Percentiles rank a stretch among this genome's conserved stretches.
Evolutionary conservation across 306 rosid species (phyloP).

Genomic region (Vigna radiata): DNA sequence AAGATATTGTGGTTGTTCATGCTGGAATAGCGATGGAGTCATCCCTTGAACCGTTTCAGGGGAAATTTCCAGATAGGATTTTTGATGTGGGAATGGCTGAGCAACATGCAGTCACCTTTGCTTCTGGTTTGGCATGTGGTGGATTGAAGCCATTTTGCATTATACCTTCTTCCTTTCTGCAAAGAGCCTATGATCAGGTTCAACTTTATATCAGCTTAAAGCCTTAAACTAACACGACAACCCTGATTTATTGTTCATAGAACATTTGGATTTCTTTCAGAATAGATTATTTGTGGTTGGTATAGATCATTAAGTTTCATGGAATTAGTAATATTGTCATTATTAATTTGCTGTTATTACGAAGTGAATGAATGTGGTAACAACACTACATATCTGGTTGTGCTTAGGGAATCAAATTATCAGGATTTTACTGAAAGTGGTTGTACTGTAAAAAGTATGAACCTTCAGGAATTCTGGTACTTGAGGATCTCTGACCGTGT

Average conservation of each 20-base stretch:
- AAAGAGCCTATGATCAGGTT: conserved; percentile 96
- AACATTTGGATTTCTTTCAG: conserved; percentile 22
- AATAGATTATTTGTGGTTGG: conserved; percentile 28
- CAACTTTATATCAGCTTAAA: conserved; percentile 34
- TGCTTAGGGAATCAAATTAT: conserved; percentile 4
- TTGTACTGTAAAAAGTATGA: conserved; percentile 22
- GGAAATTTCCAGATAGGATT: conserved; percentile 76
- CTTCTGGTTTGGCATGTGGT: conserved; percentile 92
- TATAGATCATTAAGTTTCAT: not conserved
- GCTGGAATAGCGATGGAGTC: conserved; percentile 81
- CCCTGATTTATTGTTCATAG: conserved; percentile 6
- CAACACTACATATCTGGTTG: not conserved
- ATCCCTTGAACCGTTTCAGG: conserved; percentile 70
- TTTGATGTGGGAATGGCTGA: conserved; percentile 95
- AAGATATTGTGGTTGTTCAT: conserved; percentile 83
- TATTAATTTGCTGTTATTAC: not conserved
- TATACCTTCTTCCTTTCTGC: conserved; percentile 85
- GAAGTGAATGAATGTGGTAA: not conserved
- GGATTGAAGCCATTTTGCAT: conserved; percentile 96
- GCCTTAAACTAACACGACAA: conserved; percentile 3
- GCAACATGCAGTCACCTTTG: conserved; percentile 97
- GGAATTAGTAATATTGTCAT: not conserved
- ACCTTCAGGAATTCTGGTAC: conserved; percentile 28
- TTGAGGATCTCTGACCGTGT: conserved; percentile 3
- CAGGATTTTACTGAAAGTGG: not conserved